Evolutionary conservation across 768 basidiomycete genomes (phyloP).

Genomic region (Auriscalpium microsporum): DNA sequence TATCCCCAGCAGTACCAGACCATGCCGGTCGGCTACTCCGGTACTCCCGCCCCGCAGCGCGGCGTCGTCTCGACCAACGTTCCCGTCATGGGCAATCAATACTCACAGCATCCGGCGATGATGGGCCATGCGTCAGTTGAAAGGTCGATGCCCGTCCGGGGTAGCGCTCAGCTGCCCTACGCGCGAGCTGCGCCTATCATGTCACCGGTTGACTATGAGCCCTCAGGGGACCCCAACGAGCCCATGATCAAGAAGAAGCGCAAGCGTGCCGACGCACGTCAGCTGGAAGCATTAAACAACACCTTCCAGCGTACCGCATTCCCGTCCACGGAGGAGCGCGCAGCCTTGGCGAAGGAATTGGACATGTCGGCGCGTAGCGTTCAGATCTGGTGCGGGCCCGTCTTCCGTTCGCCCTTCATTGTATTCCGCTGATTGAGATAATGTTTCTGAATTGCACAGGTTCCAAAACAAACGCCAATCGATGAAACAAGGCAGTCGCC

Average conservation of each 20-base stretch:
- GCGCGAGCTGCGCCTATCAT: slow-evolving; percentile 30
- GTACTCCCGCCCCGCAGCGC: slow-evolving; percentile 13
- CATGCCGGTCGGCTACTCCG: background rate
- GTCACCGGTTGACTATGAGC: slow-evolving; percentile 13
- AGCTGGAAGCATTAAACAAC: slow-evolving; percentile 74
- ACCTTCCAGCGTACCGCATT: slow-evolving; percentile 77
- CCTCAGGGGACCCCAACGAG: slow-evolving; percentile 30
- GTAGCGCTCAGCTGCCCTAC: slow-evolving; percentile 36
- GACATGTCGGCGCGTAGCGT: slow-evolving; percentile 83
- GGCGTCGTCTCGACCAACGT: slow-evolving; percentile 10
- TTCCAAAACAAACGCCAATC: slow-evolving; percentile 15
- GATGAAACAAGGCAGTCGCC: slow-evolving; percentile 11
- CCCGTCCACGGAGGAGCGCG: slow-evolving; percentile 82
- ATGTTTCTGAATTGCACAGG: background rate
- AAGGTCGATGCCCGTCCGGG: slow-evolving; percentile 17
- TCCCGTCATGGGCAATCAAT: background rate
- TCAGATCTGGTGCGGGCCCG: slow-evolving; percentile 64
- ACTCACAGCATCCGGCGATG: slow-evolving; percentile 9
- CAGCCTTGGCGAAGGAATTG: slow-evolving; percentile 61
- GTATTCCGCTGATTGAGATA: background rate
- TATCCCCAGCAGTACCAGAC: slow-evolving; percentile 4
- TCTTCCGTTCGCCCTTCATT: background rate
- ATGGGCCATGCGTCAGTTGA: slow-evolving; percentile 27
- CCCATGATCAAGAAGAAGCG: slow-evolving; percentile 83
- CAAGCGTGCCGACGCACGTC: slow-evolving; percentile 74